Evolutionary conservation across 164 flowering plant species (phyloP).

Genomic region (Berberis vulgaris): DNA sequence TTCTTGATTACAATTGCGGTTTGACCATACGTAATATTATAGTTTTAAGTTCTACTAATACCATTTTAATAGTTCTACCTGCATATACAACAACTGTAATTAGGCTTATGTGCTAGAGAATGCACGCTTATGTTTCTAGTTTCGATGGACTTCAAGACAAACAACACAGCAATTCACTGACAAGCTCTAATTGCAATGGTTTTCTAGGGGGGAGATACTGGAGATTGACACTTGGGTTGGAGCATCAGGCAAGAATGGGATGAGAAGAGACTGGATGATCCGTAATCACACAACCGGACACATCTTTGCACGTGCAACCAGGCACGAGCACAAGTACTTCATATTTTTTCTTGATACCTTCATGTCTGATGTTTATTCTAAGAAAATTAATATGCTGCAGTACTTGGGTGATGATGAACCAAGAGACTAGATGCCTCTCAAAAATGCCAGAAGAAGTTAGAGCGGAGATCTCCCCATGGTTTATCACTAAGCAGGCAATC

Average conservation of each 20-base stretch:
- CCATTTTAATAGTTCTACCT: too few species aligned
- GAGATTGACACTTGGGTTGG: slow-evolving; percentile 63
- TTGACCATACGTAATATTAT: too few species aligned
- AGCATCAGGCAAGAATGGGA: slow-evolving; percentile 54
- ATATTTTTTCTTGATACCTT: background rate
- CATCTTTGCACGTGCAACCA: slow-evolving; percentile 44
- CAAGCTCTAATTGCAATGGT: background rate
- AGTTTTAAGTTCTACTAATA: too few species aligned
- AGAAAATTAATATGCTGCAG: slow-evolving; percentile 26
- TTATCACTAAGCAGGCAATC: slow-evolving; percentile 47
- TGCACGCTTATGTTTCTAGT: too few species aligned
- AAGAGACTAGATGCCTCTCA: slow-evolving; percentile 60
- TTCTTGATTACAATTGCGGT: too few species aligned
- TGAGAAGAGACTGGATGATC: slow-evolving; percentile 51
- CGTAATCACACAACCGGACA: slow-evolving; percentile 36
- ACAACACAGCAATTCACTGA: too few species aligned
- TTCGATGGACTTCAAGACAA: too few species aligned
- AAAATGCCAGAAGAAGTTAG: slow-evolving; percentile 79
- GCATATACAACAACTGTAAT: too few species aligned
- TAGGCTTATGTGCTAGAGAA: too few species aligned
- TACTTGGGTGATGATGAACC: slow-evolving; percentile 85
- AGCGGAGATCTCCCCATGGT: slow-evolving; percentile 65
- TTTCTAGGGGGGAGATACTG: slow-evolving; percentile 48
- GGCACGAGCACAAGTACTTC: slow-evolving; percentile 16
- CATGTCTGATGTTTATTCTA: slow-evolving; percentile 6